Evolutionary conservation across 2,329 filamentous ascomycete genomes (phyloP).

Genomic region (Periconia sp.): DNA sequence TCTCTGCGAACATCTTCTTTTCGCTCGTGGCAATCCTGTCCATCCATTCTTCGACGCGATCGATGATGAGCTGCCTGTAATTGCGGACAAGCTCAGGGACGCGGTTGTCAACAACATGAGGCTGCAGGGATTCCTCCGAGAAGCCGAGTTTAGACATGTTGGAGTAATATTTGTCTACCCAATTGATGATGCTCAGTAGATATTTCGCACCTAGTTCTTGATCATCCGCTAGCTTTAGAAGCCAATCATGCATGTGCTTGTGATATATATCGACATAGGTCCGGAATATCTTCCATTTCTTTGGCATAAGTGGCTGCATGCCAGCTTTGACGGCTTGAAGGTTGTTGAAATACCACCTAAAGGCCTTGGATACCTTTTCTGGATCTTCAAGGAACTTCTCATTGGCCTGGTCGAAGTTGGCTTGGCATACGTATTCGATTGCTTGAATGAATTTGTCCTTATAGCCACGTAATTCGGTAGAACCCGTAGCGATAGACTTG

Average conservation of each 20-base stretch:
- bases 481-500: conserved; percentile 91
- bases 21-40: conserved; percentile 86
- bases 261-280: conserved; percentile 93
- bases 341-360: conserved; percentile 98
- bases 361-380: conserved; percentile 77
- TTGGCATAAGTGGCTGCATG: conserved; percentile 89
- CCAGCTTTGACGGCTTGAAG: conserved; percentile 91
- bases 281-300: conserved; percentile 93
- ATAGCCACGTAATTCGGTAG: conserved; percentile 89
- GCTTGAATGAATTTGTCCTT: conserved; percentile 91
- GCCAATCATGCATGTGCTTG: conserved; percentile 90
- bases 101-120: conserved; percentile 87
- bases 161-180: conserved; percentile 92
- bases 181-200: conserved; percentile 88
- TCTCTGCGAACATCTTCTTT: conserved; percentile 75
- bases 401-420: conserved; percentile 71
- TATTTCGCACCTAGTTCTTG: conserved; percentile 81
- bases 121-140: conserved; percentile 71
- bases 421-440: conserved; percentile 71
- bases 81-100: conserved; percentile 89
- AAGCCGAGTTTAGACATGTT: conserved; percentile 93
- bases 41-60: conserved; percentile 96
- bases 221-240: conserved; percentile 81
- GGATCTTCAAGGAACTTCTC: conserved; percentile 83
- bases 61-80: conserved; percentile 93